Evolutionary conservation across 495 filamentous ascomycete species (phyloP).

Genomic region (Staphylotrichum longicolle): DNA sequence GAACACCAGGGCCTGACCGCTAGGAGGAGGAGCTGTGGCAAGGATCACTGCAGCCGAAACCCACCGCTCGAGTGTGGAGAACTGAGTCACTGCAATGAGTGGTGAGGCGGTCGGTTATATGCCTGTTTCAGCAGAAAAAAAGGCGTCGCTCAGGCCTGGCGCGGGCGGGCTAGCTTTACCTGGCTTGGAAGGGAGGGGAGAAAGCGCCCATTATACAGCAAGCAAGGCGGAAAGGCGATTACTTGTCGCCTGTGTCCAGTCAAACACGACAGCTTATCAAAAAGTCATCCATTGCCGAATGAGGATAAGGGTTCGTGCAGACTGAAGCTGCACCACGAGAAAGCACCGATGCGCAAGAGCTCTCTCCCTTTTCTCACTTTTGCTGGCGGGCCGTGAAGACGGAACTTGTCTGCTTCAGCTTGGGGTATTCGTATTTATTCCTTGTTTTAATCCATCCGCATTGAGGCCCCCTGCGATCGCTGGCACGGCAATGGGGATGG

Average conservation of each 20-base stretch:
- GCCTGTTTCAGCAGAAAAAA: constrained; percentile 31
- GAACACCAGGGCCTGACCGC: constrained; percentile 16
- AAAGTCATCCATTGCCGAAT: constrained; percentile 18
- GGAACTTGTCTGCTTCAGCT: constrained; percentile 2
- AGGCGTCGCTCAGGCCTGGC: constrained; percentile 3
- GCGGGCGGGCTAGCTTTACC: background rate
- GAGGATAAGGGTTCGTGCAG: constrained; percentile 18
- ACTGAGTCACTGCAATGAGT: constrained; percentile 34
- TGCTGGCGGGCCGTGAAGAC: background rate
- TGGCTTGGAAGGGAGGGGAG: constrained; percentile 19
- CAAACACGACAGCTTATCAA: constrained; percentile 2
- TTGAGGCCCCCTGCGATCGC: constrained; percentile 9
- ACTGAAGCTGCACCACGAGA: constrained; percentile 12
- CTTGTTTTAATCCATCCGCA: constrained; percentile 19
- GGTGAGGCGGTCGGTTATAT: constrained; percentile 35
- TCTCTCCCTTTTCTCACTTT: background rate
- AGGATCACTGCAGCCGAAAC: constrained; percentile 31
- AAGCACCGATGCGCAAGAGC: constrained; percentile 7
- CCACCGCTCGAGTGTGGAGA: constrained; percentile 29
- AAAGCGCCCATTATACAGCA: constrained; percentile 14
- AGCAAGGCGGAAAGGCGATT: constrained; percentile 7
- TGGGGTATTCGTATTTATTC: background rate
- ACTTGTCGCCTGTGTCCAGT: constrained; percentile 4
- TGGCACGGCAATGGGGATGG: constrained; percentile 23
- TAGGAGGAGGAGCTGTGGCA: constrained; percentile 20